These are phyloP conservation scores for Pistacia atlantica DNA, from an alignment of 345 rosid genomes.

Conservation along the genomic window DNA sequence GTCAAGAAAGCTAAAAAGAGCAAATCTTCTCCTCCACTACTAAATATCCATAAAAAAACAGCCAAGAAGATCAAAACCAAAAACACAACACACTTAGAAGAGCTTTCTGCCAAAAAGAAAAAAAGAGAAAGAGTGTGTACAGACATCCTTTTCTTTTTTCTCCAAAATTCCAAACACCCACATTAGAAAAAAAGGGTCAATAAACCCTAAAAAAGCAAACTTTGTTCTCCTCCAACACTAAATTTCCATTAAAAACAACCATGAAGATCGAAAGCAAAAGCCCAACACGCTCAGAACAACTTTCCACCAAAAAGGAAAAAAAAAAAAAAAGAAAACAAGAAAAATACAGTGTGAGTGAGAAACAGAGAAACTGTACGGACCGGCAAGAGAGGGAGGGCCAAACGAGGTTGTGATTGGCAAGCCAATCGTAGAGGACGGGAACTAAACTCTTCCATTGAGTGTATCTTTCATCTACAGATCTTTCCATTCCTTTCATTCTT, in stretches of 20 bases:
- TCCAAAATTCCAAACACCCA: background rate
- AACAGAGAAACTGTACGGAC: conserved; percentile 21
- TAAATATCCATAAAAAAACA: background rate
- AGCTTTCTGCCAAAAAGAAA: conserved; percentile 6
- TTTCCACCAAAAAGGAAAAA: conserved; percentile 12
- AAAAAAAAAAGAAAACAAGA: background rate
- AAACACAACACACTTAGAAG: background rate
- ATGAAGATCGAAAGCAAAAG: background rate
- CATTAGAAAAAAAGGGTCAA: background rate
- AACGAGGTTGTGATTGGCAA: conserved; percentile 45
- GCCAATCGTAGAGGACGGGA: conserved; percentile 52
- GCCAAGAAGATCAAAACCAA: background rate
- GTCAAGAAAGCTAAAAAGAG: background rate
- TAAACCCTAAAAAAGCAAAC: background rate
- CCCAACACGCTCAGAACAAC: background rate
- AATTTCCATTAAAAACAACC: background rate
- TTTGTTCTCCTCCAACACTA: background rate
- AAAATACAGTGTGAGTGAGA: background rate
- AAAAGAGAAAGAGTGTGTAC: too few relatives aligned
- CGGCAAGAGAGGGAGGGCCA: conserved; percentile 67
- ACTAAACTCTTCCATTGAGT: conserved; percentile 46
- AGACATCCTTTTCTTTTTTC: background rate
- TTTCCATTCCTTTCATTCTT: conserved; percentile 16
- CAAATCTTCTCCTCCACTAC: background rate
- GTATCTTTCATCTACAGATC: conserved; percentile 43